These are phyloP conservation scores for Lepidium aucheri DNA, from an alignment of 345 rosid species.

Conservation along the genomic window DNA sequence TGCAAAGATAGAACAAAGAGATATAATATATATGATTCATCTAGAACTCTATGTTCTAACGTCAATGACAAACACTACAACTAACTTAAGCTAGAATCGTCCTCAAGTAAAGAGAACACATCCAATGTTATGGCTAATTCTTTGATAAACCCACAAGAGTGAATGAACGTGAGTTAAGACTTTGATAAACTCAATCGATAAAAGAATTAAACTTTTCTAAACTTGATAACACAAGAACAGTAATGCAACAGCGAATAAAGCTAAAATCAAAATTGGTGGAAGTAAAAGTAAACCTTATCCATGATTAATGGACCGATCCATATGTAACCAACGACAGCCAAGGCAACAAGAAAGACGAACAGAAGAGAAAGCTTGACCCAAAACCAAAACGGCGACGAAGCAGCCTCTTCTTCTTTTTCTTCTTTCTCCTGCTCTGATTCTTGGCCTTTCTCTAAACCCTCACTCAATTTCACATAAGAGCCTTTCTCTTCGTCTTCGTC, in stretches of 20 bases:
- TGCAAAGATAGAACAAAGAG: not conserved
- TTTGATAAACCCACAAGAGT: not conserved
- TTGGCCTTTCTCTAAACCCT: slow-evolving; percentile 22
- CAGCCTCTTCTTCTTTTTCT: slow-evolving; percentile 1
- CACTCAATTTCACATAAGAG: slow-evolving; percentile 37
- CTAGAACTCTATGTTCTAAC: not conserved
- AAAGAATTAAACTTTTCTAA: not conserved
- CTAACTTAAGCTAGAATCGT: not conserved
- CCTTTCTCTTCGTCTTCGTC: slow-evolving; percentile 30
- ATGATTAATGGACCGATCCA: slow-evolving; percentile 88
- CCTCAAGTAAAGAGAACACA: not conserved
- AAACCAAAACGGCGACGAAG: slow-evolving; percentile 42
- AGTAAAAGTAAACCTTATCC: slow-evolving; percentile 55
- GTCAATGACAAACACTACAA: not conserved
- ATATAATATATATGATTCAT: not conserved
- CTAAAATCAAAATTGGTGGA: not conserved
- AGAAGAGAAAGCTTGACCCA: slow-evolving; percentile 57
- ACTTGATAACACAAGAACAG: not conserved
- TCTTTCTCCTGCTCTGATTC: slow-evolving; percentile 11
- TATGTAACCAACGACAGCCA: slow-evolving; percentile 54
- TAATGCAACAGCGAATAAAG: not conserved
- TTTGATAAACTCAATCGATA: not conserved
- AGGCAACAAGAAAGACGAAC: slow-evolving; percentile 36
- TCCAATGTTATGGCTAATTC: not conserved
- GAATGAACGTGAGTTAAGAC: not conserved